Conservation (phyloP, 352 stramenopile species). For the Pythium dissimile region DNA sequence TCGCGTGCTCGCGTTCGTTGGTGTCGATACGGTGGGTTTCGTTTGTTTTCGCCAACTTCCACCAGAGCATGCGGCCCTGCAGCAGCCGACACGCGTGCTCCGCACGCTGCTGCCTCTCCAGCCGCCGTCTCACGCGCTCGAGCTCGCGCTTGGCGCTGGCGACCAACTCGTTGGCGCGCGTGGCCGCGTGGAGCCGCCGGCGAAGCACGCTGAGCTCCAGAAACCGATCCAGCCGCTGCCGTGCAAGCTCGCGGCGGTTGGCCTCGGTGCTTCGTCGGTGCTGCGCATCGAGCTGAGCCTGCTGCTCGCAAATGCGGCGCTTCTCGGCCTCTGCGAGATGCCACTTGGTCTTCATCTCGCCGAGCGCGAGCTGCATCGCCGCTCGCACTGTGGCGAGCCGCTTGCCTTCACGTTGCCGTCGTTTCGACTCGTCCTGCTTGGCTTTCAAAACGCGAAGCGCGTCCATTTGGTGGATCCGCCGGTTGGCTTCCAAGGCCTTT, state of each 20-base stretch:
- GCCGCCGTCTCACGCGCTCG: background rate
- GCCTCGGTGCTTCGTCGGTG: background rate
- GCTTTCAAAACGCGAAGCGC: slow-evolving; percentile 43
- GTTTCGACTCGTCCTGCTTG: slow-evolving; percentile 39
- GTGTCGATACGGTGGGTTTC: too few relatives aligned
- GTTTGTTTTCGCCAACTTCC: slow-evolving; percentile 14
- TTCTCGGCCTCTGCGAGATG: slow-evolving; percentile 11
- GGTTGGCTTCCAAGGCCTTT: slow-evolving; percentile 27
- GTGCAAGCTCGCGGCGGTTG: background rate
- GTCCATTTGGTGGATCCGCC: slow-evolving; percentile 40
- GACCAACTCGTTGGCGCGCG: slow-evolving; percentile 3
- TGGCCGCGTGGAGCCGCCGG: slow-evolving; percentile 2
- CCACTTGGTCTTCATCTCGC: slow-evolving; percentile 44
- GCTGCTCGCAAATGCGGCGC: background rate
- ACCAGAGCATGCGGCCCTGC: slow-evolving; percentile 8
- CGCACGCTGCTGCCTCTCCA: slow-evolving; percentile 6
- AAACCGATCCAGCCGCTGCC: slow-evolving; percentile 11
- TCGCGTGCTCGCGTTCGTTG: background rate
- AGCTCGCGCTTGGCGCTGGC: background rate
- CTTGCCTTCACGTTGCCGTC: slow-evolving; percentile 33
- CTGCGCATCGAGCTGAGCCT: background rate
- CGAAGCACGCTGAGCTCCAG: slow-evolving; percentile 8
- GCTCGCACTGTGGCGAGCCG: slow-evolving; percentile 27
- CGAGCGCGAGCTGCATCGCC: slow-evolving; percentile 30
- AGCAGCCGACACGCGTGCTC: slow-evolving; percentile 4